phyloP scores from a whole-genome alignment of 202 grass and related monocot genomes.

The Musa balbisiana region DNA sequence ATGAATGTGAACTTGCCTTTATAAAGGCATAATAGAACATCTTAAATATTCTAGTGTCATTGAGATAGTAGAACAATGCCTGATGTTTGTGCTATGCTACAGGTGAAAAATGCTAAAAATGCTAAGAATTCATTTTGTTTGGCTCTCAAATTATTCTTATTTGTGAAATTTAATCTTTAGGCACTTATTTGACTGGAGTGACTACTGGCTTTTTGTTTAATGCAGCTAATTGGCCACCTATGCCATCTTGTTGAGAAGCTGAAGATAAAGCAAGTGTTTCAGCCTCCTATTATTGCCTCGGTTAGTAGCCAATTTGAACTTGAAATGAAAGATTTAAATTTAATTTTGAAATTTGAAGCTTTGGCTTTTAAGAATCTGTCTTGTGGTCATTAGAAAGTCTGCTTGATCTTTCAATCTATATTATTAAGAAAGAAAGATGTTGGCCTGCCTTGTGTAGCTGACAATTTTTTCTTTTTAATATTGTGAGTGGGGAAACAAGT shows the following conservation, averaged over 20 bases:
- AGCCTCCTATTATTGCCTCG: constrained; percentile 87
- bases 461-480: background rate
- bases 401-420: background rate
- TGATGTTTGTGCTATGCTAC: too few species aligned
- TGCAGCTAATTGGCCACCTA: constrained; percentile 55
- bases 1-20: too few species aligned
- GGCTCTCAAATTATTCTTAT: too few species aligned
- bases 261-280: constrained; percentile 82
- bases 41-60: too few species aligned
- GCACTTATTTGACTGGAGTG: background rate
- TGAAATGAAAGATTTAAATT: background rate
- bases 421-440: background rate
- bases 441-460: background rate
- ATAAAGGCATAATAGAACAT: too few species aligned
- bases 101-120: too few species aligned
- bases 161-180: background rate
- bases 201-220: constrained; percentile 9
- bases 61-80: too few species aligned
- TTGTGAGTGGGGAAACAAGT: background rate
- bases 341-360: constrained; percentile 3
- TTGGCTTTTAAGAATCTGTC: background rate
- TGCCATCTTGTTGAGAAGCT: constrained; percentile 46
- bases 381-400: background rate
- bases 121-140: too few species aligned
- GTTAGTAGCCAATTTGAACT: constrained; percentile 41